Percentiles rank a stretch among this genome's conserved stretches.
These are phyloP conservation scores for Meyerozyma guilliermondii DNA, from an alignment of 1,139 yeast species.

Conservation along the genomic window DNA sequence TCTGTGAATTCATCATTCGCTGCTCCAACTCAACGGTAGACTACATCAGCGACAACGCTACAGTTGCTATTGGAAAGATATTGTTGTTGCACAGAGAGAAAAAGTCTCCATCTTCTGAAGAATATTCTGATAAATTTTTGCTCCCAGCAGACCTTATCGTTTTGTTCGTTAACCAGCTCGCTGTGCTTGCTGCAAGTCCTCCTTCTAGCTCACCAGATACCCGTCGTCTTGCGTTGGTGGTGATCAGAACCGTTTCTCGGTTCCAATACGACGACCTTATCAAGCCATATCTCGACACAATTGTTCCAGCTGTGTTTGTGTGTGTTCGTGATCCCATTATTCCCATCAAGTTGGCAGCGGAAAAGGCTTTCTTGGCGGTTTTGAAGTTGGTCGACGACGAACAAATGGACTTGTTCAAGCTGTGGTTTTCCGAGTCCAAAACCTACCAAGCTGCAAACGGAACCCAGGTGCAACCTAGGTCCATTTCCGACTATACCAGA, in stretches of 20 bases:
- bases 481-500: constrained; percentile 81
- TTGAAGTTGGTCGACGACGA: constrained; percentile 70
- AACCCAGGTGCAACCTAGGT: constrained; percentile 56
- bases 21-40: constrained; percentile 44
- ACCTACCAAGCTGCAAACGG: constrained; percentile 38
- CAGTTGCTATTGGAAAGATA: constrained; percentile 80
- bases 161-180: constrained; percentile 43
- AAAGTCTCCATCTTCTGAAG: constrained; percentile 31
- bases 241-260: constrained; percentile 70
- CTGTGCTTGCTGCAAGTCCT: constrained; percentile 47
- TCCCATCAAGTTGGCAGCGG: constrained; percentile 93
- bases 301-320: constrained; percentile 73
- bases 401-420: constrained; percentile 49
- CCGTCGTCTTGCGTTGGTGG: constrained; percentile 73
- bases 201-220: constrained; percentile 68
- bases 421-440: constrained; percentile 47
- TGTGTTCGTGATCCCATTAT: constrained; percentile 82
- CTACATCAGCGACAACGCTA: constrained; percentile 74
- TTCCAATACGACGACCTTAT: constrained; percentile 46
- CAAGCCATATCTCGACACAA: constrained; percentile 46
- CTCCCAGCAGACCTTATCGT: constrained; percentile 32
- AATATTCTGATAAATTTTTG: constrained; percentile 20
- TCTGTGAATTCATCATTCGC: constrained; percentile 41
- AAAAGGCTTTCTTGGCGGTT: constrained; percentile 76
- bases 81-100: constrained; percentile 45